phyloP scores from a whole-genome alignment of 495 filamentous ascomycete genomes.

The Aspergillus indologenus region DNA sequence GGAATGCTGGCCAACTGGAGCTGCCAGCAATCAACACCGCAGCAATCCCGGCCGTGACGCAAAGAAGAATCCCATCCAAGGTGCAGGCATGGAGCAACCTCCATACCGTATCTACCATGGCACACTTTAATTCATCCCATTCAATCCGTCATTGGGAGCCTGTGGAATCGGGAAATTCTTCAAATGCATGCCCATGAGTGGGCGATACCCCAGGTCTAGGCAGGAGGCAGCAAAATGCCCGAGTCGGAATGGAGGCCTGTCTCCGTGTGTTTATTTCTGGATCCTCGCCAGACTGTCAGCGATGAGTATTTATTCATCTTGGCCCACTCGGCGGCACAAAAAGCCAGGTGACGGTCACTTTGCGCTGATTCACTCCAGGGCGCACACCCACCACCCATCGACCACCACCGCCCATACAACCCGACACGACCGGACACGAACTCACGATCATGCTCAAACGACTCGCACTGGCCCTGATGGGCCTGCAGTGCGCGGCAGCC shows the following conservation, averaged over 20 bases:
- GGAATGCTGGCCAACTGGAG: neutral
- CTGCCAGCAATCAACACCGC: neutral
- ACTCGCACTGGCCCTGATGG: conserved; percentile 31
- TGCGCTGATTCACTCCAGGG: neutral
- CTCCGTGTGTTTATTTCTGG: neutral
- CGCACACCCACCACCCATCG: neutral
- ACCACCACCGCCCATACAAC: neutral
- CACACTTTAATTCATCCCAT: neutral
- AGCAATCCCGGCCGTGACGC: neutral
- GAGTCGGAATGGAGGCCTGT: neutral
- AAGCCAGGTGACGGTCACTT: neutral
- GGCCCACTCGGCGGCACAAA: neutral
- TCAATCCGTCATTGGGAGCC: neutral
- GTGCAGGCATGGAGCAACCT: neutral
- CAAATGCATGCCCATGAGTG: neutral
- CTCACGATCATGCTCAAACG: conserved; percentile 27
- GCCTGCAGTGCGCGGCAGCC: conserved; percentile 28
- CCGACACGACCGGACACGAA: neutral
- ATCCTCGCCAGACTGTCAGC: too few relatives aligned
- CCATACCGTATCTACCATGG: neutral
- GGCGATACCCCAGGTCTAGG: neutral
- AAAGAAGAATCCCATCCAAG: neutral
- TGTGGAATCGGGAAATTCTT: neutral
- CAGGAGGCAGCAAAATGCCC: neutral
- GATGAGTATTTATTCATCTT: neutral